phyloP scores from a whole-genome alignment of 768 basidiomycete genomes.

The Fibroporia radiculosa region DNA sequence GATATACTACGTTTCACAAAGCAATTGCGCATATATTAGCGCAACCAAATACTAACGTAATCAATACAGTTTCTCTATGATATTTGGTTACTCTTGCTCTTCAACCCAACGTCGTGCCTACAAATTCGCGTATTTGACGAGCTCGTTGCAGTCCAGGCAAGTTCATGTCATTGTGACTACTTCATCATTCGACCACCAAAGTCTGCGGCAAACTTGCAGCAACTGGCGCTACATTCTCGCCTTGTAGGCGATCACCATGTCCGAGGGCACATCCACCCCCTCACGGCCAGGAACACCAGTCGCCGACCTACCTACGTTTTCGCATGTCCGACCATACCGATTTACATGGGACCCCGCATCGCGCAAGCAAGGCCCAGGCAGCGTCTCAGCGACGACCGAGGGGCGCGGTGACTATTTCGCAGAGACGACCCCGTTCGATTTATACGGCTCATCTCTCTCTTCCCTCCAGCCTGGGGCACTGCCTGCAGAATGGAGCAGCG shows the following conservation, averaged over 20 bases:
- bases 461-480: slow-evolving; percentile 41
- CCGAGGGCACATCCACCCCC: slow-evolving; percentile 40
- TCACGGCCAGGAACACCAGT: slow-evolving; percentile 55
- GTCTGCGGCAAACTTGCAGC: too few relatives aligned
- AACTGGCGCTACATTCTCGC: not conserved
- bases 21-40: too few relatives aligned
- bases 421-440: slow-evolving; percentile 35
- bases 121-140: too few relatives aligned
- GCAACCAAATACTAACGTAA: too few relatives aligned
- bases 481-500: slow-evolving; percentile 70
- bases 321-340: slow-evolving; percentile 53
- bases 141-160: too few relatives aligned
- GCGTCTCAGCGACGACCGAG: slow-evolving; percentile 66
- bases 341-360: slow-evolving; percentile 68
- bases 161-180: too few relatives aligned
- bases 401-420: slow-evolving; percentile 53
- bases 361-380: slow-evolving; percentile 54
- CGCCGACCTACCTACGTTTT: slow-evolving; percentile 34
- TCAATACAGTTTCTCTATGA: too few relatives aligned
- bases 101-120: too few relatives aligned
- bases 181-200: too few relatives aligned
- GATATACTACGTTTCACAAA: too few relatives aligned
- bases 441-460: slow-evolving; percentile 37
- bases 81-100: too few relatives aligned
- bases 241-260: slow-evolving; percentile 19